Percentiles rank a stretch among this genome's conserved stretches.
phyloP scores from a whole-genome alignment of 306 rosid genomes.

The Vigna trinervia region DNA sequence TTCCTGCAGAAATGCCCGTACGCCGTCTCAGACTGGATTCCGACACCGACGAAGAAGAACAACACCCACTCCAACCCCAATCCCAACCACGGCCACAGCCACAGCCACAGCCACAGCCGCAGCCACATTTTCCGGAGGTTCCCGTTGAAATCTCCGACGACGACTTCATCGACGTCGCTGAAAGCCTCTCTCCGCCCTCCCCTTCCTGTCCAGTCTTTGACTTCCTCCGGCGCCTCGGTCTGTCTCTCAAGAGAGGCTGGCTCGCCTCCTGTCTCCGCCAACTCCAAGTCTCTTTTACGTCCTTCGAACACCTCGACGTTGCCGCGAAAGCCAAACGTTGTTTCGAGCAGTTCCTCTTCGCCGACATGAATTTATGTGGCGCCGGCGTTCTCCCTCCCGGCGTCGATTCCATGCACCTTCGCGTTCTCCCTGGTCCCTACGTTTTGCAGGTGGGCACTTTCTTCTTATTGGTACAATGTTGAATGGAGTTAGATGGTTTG shows the following conservation, averaged over 20 bases:
- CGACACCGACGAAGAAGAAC: conserved; percentile 57
- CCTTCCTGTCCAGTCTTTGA: conserved; percentile 61
- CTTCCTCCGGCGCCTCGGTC: conserved; percentile 63
- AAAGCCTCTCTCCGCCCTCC: conserved; percentile 55
- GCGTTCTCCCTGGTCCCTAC: conserved; percentile 79
- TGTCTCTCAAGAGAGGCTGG: conserved; percentile 70
- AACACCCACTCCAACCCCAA: background rate
- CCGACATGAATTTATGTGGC: conserved; percentile 75
- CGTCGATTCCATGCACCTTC: conserved; percentile 74
- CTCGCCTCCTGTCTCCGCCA: conserved; percentile 56
- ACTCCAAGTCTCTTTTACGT: conserved; percentile 53
- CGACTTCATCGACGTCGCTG: conserved; percentile 73
- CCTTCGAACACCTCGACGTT: conserved; percentile 56
- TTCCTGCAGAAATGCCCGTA: conserved; percentile 49
- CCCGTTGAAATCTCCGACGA: conserved; percentile 71
- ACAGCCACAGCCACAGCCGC: background rate
- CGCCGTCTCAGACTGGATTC: conserved; percentile 73
- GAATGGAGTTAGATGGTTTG: background rate
- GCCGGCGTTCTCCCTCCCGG: conserved; percentile 71
- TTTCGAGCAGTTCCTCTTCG: conserved; percentile 71
- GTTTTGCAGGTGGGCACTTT: conserved; percentile 69
- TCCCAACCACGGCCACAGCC: conserved; percentile 5
- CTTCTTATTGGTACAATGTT: background rate
- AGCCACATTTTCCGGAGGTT: conserved; percentile 38
- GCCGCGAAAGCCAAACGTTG: conserved; percentile 69